phyloP scores from a whole-genome alignment of 2,329 filamentous ascomycete species.

The Apiospora pterosperma region DNA sequence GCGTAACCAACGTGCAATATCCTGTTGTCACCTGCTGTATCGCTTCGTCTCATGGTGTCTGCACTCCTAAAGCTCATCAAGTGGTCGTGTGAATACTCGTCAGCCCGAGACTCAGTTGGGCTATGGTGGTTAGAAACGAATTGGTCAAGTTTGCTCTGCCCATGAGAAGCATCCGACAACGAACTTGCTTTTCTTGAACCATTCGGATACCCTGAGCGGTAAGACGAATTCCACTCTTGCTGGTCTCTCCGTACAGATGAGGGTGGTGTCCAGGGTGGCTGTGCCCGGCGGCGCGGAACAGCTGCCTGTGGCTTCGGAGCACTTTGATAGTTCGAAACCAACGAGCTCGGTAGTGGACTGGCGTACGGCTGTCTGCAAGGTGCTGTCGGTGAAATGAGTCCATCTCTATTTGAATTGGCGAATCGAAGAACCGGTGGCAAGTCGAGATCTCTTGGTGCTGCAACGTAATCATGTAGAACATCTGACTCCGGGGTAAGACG shows the following conservation, averaged over 20 bases:
- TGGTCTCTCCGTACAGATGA: conserved; percentile 18
- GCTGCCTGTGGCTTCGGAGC: not conserved
- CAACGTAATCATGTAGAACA: conserved; percentile 22
- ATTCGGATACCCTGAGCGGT: not conserved
- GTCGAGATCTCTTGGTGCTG: conserved; percentile 25
- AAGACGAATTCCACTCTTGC: not conserved
- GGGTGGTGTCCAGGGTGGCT: conserved; percentile 26
- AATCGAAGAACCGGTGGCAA: conserved; percentile 16
- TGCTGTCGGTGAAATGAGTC: not conserved
- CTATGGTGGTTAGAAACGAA: not conserved
- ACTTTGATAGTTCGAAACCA: not conserved
- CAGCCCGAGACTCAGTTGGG: not conserved
- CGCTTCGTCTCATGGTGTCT: not conserved
- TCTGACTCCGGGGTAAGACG: conserved; percentile 21
- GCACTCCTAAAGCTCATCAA: not conserved
- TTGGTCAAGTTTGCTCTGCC: not conserved
- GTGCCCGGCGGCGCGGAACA: conserved; percentile 17
- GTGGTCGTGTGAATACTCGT: not conserved
- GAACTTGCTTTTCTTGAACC: not conserved
- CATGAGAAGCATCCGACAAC: not conserved
- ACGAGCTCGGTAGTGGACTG: not conserved
- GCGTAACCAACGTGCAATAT: not conserved
- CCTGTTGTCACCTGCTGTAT: not conserved
- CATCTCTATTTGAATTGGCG: not conserved
- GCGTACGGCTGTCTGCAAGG: not conserved